Conservation (phyloP, 164 flowering plant genomes). For the Annona cherimola region DNA sequence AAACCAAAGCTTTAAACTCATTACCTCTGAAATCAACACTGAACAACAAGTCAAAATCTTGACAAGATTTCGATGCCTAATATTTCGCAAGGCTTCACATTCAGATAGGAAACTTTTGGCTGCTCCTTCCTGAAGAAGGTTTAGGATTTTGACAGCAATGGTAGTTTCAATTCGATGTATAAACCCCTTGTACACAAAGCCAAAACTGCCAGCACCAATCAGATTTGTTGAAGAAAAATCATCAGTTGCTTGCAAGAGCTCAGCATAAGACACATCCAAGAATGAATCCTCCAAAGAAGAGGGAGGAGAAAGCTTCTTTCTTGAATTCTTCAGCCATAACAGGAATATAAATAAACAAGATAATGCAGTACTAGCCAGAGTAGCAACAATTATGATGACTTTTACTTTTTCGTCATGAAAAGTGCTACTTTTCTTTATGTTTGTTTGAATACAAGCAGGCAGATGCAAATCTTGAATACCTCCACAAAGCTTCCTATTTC, state of each 20-base stretch:
- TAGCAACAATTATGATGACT: background rate
- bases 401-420: background rate
- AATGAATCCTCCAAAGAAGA: background rate
- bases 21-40: background rate
- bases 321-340: background rate
- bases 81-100: constrained; percentile 3
- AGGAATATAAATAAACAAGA: background rate
- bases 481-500: background rate
- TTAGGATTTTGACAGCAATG: background rate
- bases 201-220: constrained; percentile 1
- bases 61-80: background rate
- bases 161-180: background rate
- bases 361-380: background rate
- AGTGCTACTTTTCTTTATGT: background rate
- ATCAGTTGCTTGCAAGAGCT: background rate
- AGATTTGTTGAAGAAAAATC: background rate
- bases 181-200: background rate
- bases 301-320: background rate
- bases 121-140: background rate
- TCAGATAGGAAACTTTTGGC: background rate
- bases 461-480: background rate
- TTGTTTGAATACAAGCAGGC: background rate
- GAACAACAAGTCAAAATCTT: background rate
- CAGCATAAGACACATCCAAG: background rate
- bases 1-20: constrained; percentile 23